Base-by-base conservation (phyloP, 257 asterid species). In the Ophiorrhiza pumila region DNA sequence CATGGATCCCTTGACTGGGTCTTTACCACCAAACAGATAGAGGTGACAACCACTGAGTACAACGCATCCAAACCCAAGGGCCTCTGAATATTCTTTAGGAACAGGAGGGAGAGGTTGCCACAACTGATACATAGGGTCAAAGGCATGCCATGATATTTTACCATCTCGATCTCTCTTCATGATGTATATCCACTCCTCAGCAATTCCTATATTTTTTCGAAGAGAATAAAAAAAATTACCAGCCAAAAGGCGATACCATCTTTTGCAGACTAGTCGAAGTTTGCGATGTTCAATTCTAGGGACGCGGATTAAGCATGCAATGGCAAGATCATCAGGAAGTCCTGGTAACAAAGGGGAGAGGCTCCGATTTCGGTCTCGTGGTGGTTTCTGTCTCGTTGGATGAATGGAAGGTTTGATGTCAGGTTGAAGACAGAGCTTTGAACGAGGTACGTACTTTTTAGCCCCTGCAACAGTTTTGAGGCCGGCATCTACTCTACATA, bases 401-500 rank as follows among this genome's bases (percentile, higher is more conserved):
- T 82, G 85, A 72, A 82, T 82, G 80, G 85, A 82, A 42, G 83
- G 79, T 75, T 82, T 82, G 55, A 82, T 76, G 71, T 76, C 79
- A 27, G 85, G 85, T 57, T 72, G 85, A 60, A 82, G 81, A 71
- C 85, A 82, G 37, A 82, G 83, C 65, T 75, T 82, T 47, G 85
- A 71, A 46, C 85, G 81, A 11, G 85, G 85, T 73, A 82, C 83
- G 45, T 82, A 82, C 55, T 46, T 78, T 68, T 82, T 82, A 53
- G 85, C 85, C 45, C 85, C 83, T 52, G 85, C 78, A 56, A 78
- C 85, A 7, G 83, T 82, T 78, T 82, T 82, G 63, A 82, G 77
- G 71, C 85, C 81, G 4, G 83, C 85, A 58, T 82, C 85, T 42
- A 82, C 85, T 82, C 85, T 76, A 76, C 85, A 82, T 27, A 82